These are phyloP conservation scores for Urostyla sp. DNA, from an alignment of 73 alveolate species.

Conservation along the genomic window DNA sequence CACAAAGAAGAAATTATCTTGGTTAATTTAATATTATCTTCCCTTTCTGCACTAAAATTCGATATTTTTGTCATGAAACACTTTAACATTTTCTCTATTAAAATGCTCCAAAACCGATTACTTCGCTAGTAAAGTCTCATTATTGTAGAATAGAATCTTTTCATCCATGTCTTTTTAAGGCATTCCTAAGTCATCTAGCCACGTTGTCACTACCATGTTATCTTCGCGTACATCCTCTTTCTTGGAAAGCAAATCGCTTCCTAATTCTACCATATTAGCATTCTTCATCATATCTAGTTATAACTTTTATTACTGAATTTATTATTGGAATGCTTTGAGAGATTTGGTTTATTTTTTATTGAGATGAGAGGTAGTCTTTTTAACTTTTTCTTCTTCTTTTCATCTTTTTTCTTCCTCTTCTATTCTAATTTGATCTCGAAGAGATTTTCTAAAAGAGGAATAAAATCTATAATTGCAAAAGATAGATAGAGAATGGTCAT, in stretches of 20 bases:
- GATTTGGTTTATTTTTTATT: too few relatives aligned
- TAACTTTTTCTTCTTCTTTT: not conserved
- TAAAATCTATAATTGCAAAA: slow-evolving; percentile 42
- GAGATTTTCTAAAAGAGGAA: slow-evolving; percentile 6
- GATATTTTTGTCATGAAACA: slow-evolving; percentile 38
- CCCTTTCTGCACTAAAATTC: slow-evolving; percentile 73
- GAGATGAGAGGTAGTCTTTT: not conserved
- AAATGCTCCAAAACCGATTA: slow-evolving; percentile 16
- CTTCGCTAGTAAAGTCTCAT: slow-evolving; percentile 4
- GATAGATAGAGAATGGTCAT: not conserved
- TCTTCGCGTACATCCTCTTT: slow-evolving; percentile 23
- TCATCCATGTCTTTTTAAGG: slow-evolving; percentile 43
- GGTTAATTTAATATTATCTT: slow-evolving; percentile 38
- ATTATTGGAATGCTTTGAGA: not conserved
- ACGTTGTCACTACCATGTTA: slow-evolving; percentile 40
- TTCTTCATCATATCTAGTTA: not conserved
- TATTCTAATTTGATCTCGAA: not conserved
- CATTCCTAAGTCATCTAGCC: slow-evolving; percentile 53
- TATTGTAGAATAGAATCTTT: slow-evolving; percentile 30
- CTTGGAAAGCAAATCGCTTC: not conserved
- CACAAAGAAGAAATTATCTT: slow-evolving; percentile 68
- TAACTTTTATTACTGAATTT: not conserved
- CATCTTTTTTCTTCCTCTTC: slow-evolving; percentile 11
- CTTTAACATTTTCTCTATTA: slow-evolving; percentile 26
- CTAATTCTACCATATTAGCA: not conserved